Evolutionary conservation across 805 yeast genomes (phyloP).

Genomic region (Yarrowia phangngaensis): DNA sequence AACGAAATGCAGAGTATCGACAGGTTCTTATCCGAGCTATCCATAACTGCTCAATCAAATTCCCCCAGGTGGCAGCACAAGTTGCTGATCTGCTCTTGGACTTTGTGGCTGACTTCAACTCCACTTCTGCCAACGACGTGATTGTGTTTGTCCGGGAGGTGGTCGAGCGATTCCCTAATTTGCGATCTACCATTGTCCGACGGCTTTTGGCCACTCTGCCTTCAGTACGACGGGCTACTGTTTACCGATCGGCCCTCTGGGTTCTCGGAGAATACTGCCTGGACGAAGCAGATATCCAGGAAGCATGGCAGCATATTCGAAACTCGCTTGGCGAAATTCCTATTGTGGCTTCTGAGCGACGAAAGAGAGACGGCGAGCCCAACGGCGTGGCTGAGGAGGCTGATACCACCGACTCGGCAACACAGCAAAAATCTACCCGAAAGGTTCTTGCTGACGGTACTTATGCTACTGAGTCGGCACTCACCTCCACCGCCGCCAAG

Average conservation of each 20-base stretch:
- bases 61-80: slow-evolving; percentile 84
- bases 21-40: slow-evolving; percentile 83
- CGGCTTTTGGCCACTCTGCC: slow-evolving; percentile 62
- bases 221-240: slow-evolving; percentile 77
- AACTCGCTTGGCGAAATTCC: slow-evolving; percentile 87
- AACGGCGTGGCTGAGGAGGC: slow-evolving; percentile 42
- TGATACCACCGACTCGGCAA: slow-evolving; percentile 39
- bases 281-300: slow-evolving; percentile 66
- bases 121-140: slow-evolving; percentile 83
- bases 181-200: slow-evolving; percentile 60
- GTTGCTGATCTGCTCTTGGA: slow-evolving; percentile 87
- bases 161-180: slow-evolving; percentile 81
- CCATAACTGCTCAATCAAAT: slow-evolving; percentile 80
- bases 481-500: slow-evolving; percentile 44
- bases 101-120: slow-evolving; percentile 77
- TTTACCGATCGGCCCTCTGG: slow-evolving; percentile 93
- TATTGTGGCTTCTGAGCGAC: slow-evolving; percentile 68
- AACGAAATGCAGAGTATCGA: slow-evolving; percentile 79
- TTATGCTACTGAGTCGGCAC: slow-evolving; percentile 89
- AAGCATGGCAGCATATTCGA: slow-evolving; percentile 84
- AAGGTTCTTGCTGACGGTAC: slow-evolving; percentile 97
- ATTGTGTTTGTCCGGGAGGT: slow-evolving; percentile 91
- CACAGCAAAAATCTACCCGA: slow-evolving; percentile 43
- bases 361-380: slow-evolving; percentile 33
- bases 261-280: slow-evolving; percentile 86